Evolutionary conservation across 1,284 basidiomycete species (phyloP).

Genomic region (Microbotryomycetes sp.): DNA sequence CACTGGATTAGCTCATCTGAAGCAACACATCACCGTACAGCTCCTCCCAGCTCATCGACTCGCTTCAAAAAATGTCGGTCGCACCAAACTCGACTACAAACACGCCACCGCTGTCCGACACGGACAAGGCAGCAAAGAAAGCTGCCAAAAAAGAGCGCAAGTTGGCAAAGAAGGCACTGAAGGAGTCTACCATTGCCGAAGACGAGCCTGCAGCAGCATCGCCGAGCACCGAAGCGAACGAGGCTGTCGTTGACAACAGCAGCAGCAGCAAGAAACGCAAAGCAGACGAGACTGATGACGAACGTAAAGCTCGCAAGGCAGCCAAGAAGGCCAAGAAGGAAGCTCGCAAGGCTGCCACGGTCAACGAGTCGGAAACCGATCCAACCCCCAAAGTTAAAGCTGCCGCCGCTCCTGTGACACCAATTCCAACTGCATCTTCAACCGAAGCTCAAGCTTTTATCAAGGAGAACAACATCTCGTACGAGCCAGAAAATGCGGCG

Average conservation of each 20-base stretch:
- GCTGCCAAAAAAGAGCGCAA: slow-evolving; percentile 26
- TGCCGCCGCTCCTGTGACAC: slow-evolving; percentile 33
- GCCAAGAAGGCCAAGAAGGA: slow-evolving; percentile 93
- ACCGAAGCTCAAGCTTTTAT: slow-evolving; percentile 60
- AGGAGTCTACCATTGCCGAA: not conserved
- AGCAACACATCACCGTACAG: too few relatives aligned
- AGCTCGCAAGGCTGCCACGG: slow-evolving; percentile 42
- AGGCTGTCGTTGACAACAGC: not conserved
- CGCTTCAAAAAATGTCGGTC: slow-evolving; percentile 12
- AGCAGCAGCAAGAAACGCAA: slow-evolving; percentile 10
- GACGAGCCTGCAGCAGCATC: slow-evolving; percentile 6
- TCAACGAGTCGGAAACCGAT: slow-evolving; percentile 15
- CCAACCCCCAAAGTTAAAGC: slow-evolving; percentile 23
- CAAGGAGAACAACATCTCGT: slow-evolving; percentile 63
- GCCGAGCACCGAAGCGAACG: slow-evolving; percentile 3
- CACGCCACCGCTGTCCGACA: slow-evolving; percentile 15
- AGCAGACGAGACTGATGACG: slow-evolving; percentile 7
- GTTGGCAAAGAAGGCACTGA: slow-evolving; percentile 12
- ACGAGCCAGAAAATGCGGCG: slow-evolving; percentile 50
- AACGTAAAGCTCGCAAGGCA: slow-evolving; percentile 57
- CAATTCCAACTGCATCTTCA: slow-evolving; percentile 30
- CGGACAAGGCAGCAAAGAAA: slow-evolving; percentile 23
- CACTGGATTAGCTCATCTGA: too few relatives aligned
- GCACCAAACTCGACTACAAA: slow-evolving; percentile 1
- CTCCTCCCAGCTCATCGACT: slow-evolving; percentile 10